Conservation (phyloP, 2,329 filamentous ascomycete species). For the Curvularia spicifera region DNA sequence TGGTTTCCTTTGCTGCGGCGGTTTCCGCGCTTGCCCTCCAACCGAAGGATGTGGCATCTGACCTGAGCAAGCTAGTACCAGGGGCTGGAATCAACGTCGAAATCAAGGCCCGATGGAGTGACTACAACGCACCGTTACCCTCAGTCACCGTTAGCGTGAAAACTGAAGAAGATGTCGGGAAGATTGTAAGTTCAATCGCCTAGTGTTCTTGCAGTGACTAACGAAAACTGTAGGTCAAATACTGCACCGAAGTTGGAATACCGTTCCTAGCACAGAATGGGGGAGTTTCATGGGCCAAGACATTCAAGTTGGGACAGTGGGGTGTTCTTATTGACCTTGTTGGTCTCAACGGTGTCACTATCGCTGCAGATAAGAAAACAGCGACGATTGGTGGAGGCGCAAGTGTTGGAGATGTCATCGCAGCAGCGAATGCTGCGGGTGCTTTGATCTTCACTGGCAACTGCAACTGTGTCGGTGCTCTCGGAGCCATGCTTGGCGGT, state of each 20-base stretch:
- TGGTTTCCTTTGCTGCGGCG: constrained; percentile 18
- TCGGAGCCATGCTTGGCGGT: constrained; percentile 53
- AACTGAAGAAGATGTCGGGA: constrained; percentile 30
- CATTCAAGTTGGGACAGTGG: constrained; percentile 29
- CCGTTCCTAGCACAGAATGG: constrained; percentile 40
- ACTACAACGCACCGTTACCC: constrained; percentile 26
- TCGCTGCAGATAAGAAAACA: constrained; percentile 33
- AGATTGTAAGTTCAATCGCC: constrained; percentile 19
- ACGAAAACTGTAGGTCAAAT: constrained; percentile 28
- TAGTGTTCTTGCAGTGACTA: background rate
- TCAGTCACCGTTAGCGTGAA: constrained; percentile 30
- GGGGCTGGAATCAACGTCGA: constrained; percentile 24
- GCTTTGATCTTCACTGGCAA: constrained; percentile 39
- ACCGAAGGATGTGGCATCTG: constrained; percentile 18
- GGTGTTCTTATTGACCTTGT: constrained; percentile 43
- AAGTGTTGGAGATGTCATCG: constrained; percentile 46
- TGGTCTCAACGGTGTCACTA: constrained; percentile 32
- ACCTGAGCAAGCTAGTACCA: constrained; percentile 22
- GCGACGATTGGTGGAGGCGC: constrained; percentile 44
- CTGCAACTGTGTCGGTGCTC: constrained; percentile 42
- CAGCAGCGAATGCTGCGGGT: constrained; percentile 48
- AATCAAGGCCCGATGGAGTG: constrained; percentile 32
- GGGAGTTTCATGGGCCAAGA: constrained; percentile 37
- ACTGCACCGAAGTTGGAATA: constrained; percentile 25
- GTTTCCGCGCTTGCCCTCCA: constrained; percentile 22